A percentile compares a stretch with the other conserved stretches of the same genome.
Evolutionary conservation across 805 yeast genomes (phyloP).

Genomic region (Cyberlindnera veronae): DNA sequence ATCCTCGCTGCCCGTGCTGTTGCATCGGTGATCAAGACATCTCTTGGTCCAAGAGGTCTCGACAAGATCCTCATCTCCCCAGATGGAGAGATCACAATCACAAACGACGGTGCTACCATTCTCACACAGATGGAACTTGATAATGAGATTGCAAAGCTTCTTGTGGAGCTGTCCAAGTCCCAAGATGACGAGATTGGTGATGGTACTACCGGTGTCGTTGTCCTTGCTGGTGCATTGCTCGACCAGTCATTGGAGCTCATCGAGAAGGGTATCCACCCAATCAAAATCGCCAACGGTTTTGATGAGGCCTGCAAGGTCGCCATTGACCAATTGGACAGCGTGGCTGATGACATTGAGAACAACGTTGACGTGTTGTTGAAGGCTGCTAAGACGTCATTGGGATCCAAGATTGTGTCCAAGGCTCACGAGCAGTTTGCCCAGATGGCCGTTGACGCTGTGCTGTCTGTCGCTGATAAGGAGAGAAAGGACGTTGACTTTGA

Average conservation of each 20-base stretch:
- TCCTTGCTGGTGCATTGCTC: slow-evolving; percentile 86
- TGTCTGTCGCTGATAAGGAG: slow-evolving; percentile 85
- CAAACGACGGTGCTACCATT: slow-evolving; percentile 98
- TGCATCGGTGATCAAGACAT: slow-evolving; percentile 85
- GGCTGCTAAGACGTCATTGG: slow-evolving; percentile 93
- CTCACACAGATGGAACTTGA: slow-evolving; percentile 93
- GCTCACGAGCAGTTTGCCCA: slow-evolving; percentile 90
- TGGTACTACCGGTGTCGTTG: slow-evolving; percentile 99
- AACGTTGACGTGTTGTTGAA: slow-evolving; percentile 57
- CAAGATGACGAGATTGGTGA: slow-evolving; percentile 99
- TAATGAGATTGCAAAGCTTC: slow-evolving; percentile 90
- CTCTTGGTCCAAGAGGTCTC: slow-evolving; percentile 97
- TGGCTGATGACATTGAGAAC: slow-evolving; percentile 62
- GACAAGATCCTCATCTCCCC: slow-evolving; percentile 94
- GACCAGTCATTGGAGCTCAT: slow-evolving; percentile 94
- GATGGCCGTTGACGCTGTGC: slow-evolving; percentile 96
- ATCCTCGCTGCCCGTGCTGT: slow-evolving; percentile 94
- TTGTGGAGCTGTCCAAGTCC: slow-evolving; percentile 89
- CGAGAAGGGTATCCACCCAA: slow-evolving; percentile 96
- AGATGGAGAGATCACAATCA: slow-evolving; percentile 96
- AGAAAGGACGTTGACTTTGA: slow-evolving; percentile 97
- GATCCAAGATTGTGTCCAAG: slow-evolving; percentile 93
- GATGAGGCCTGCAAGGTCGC: slow-evolving; percentile 97
- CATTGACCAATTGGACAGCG: slow-evolving; percentile 64
- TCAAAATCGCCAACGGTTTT: slow-evolving; percentile 93